These are phyloP conservation scores for Sporisorium sorghi DNA, from an alignment of 1,284 basidiomycete genomes.

Conservation along the genomic window DNA sequence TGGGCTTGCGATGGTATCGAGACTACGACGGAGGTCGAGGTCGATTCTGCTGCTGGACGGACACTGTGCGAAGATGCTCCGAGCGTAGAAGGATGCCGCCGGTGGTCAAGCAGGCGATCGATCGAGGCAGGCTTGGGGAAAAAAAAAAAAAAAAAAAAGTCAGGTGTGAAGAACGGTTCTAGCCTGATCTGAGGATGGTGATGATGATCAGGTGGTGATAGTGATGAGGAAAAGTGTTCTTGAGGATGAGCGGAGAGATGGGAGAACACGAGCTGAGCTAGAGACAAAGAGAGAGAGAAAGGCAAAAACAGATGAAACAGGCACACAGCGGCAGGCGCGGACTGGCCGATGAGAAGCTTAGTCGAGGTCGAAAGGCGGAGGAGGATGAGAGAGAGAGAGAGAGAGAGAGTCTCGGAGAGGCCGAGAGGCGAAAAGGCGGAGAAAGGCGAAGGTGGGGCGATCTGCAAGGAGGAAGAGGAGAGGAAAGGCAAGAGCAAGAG, in stretches of 20 bases:
- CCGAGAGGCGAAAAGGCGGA: constrained; percentile 7
- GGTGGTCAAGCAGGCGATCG: constrained; percentile 1
- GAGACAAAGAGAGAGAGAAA: constrained; percentile 13
- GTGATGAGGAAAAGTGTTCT: neutral
- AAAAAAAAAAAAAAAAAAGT: too few relatives aligned
- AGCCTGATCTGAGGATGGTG: constrained; percentile 7
- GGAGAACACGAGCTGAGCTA: constrained; percentile 10
- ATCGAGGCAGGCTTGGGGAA: neutral
- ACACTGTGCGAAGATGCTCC: neutral
- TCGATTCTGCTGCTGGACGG: constrained; percentile 11
- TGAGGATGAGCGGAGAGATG: constrained; percentile 12
- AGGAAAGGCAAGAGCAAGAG: neutral
- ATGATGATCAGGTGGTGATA: constrained; percentile 2
- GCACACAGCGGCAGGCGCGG: constrained; percentile 25
- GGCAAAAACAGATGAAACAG: constrained; percentile 21
- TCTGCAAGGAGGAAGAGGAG: constrained; percentile 25
- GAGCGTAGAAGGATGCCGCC: constrained; percentile 6
- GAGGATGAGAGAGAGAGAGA: neutral
- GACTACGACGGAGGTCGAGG: neutral
- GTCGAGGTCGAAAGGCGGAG: constrained; percentile 14
- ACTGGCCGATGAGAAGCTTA: constrained; percentile 23
- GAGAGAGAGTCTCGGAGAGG: too few relatives aligned
- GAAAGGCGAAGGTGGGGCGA: constrained; percentile 13
- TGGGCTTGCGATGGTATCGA: constrained; percentile 1
- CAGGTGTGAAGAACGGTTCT: constrained; percentile 1